These are phyloP conservation scores for Nephromyces sp. DNA, from an alignment of 169 alveolate genomes.

Conservation along the genomic window DNA sequence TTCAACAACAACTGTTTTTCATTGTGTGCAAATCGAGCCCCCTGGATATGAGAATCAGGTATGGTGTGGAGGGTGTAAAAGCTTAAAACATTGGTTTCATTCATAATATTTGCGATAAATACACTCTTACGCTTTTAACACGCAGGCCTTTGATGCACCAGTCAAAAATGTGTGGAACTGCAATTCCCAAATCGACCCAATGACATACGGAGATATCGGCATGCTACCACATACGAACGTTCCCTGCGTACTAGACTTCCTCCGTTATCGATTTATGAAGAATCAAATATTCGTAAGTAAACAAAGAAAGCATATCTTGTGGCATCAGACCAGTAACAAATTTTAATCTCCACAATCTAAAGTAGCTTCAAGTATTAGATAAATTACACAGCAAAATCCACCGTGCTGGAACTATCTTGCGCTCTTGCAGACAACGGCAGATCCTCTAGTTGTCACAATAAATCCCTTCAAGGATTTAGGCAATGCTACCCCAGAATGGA, in stretches of 20 bases:
- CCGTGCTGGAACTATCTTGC: too few species aligned
- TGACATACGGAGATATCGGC: constrained; percentile 79
- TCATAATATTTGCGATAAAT: constrained; percentile 18
- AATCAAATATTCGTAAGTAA: constrained; percentile 18
- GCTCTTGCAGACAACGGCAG: constrained; percentile 74
- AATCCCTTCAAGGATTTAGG: constrained; percentile 79
- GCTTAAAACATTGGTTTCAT: too few species aligned
- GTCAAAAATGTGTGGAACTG: constrained; percentile 7
- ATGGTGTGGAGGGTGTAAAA: too few species aligned
- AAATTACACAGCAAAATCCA: neutral
- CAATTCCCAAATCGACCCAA: constrained; percentile 47
- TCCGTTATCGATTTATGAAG: constrained; percentile 22
- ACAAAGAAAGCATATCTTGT: too few species aligned
- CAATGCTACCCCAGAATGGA: constrained; percentile 62
- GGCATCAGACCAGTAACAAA: too few species aligned
- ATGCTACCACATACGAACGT: constrained; percentile 68
- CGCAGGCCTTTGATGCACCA: constrained; percentile 16
- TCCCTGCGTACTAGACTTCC: constrained; percentile 72
- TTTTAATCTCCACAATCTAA: neutral
- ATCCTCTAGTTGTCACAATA: constrained; percentile 76
- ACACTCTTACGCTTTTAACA: too few species aligned
- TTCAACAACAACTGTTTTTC: constrained; percentile 51
- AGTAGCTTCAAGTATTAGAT: neutral
- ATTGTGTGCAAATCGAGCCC: constrained; percentile 68
- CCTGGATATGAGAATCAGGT: constrained; percentile 29